A percentile compares a stretch with the other conserved stretches of the same genome.
Conservation (phyloP, 805 yeast genomes). For the Candida multigemmis region DNA sequence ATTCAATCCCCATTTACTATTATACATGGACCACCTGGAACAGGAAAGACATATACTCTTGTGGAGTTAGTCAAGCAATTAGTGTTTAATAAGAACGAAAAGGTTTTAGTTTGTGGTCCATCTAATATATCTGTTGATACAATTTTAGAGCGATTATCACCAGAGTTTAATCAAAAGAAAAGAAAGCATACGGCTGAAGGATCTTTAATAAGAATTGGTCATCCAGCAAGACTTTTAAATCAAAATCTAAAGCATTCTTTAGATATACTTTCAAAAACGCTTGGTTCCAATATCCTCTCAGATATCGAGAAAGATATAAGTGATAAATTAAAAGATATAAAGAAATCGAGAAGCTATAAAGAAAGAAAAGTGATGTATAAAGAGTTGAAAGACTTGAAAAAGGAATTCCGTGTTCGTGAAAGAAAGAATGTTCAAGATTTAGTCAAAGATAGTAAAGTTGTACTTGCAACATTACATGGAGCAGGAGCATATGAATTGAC, state of each 20-base stretch:
- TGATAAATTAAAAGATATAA: slow-evolving; percentile 42
- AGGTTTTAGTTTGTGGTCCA: slow-evolving; percentile 87
- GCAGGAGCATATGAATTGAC: slow-evolving; percentile 66
- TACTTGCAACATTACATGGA: slow-evolving; percentile 82
- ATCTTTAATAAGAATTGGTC: slow-evolving; percentile 73
- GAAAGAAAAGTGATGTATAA: slow-evolving; percentile 63
- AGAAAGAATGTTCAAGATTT: slow-evolving; percentile 51
- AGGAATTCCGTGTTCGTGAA: slow-evolving; percentile 64
- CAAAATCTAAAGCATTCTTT: slow-evolving; percentile 61
- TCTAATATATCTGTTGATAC: slow-evolving; percentile 92
- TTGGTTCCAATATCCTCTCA: slow-evolving; percentile 38
- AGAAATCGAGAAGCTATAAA: slow-evolving; percentile 51
- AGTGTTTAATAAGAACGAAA: slow-evolving; percentile 28
- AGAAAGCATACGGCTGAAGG: slow-evolving; percentile 14
- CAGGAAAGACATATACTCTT: slow-evolving; percentile 76
- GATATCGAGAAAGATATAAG: slow-evolving; percentile 71
- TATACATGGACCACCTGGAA: slow-evolving; percentile 78
- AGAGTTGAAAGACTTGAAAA: slow-evolving; percentile 59
- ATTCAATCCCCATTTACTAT: slow-evolving; percentile 48
- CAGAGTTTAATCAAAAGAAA: slow-evolving; percentile 15
- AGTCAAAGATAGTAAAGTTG: slow-evolving; percentile 53
- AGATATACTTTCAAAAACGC: slow-evolving; percentile 56
- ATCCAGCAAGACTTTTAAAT: slow-evolving; percentile 77
- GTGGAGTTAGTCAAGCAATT: slow-evolving; percentile 76
- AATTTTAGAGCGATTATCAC: slow-evolving; percentile 63